These are phyloP conservation scores for Alternaria arbusti DNA, from an alignment of 2,329 filamentous ascomycete genomes.

Conservation along the genomic window DNA sequence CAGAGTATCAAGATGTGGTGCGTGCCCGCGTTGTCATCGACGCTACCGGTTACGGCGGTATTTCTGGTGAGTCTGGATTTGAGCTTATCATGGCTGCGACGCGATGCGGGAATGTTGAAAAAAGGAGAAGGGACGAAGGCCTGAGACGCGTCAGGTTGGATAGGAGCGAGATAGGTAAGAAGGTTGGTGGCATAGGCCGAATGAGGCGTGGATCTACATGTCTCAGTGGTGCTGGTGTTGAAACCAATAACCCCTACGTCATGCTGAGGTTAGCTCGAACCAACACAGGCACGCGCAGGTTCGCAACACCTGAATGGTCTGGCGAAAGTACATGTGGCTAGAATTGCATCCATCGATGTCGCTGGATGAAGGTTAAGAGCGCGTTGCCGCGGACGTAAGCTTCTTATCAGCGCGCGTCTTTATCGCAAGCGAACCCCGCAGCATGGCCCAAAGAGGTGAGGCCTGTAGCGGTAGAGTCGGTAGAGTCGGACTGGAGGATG, in stretches of 20 bases:
- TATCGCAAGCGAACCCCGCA: slow-evolving; percentile 19
- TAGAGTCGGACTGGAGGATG: background rate
- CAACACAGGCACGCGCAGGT: background rate
- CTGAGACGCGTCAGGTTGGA: background rate
- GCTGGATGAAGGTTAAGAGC: background rate
- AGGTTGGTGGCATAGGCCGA: background rate
- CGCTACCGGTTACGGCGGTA: background rate
- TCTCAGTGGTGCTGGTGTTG: background rate
- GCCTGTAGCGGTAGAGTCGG: background rate
- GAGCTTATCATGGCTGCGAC: background rate
- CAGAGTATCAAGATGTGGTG: background rate
- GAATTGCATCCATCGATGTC: background rate
- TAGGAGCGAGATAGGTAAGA: background rate
- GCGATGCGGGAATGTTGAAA: background rate
- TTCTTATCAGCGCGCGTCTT: slow-evolving; percentile 18
- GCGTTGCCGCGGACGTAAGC: background rate
- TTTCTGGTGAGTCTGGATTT: background rate
- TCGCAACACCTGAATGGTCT: background rate
- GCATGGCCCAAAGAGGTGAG: slow-evolving; percentile 9
- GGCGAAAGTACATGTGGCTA: background rate
- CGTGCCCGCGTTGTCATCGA: background rate
- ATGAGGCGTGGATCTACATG: background rate
- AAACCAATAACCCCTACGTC: background rate
- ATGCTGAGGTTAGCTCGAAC: background rate
- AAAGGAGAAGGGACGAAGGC: background rate